Evolutionary conservation across 1,139 yeast species (phyloP).

Genomic region (Tardiomyces digboiensis): DNA sequence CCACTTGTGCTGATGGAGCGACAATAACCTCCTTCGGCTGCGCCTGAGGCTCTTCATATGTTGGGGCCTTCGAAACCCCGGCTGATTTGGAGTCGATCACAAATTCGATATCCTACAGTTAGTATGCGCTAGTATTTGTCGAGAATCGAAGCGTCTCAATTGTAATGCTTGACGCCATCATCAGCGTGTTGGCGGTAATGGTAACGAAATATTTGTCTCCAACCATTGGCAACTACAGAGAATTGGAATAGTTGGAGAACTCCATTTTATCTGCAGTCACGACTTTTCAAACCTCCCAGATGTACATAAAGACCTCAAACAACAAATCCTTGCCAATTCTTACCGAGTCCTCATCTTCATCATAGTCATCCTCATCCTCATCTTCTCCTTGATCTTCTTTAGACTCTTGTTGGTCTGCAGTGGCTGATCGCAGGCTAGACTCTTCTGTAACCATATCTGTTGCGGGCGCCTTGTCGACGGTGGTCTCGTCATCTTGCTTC

Average conservation of each 20-base stretch:
- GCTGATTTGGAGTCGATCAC: neutral
- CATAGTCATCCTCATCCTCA: constrained; percentile 19
- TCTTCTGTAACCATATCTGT: no score
- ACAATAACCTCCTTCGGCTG: constrained; percentile 11
- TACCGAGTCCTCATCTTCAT: constrained; percentile 24
- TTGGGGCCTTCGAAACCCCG: neutral
- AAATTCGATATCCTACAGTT: neutral
- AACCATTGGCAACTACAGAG: no score
- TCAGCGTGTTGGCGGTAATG: no score
- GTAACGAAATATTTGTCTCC: no score
- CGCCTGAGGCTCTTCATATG: constrained; percentile 4
- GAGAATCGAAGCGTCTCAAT: no score
- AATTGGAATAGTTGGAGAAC: no score
- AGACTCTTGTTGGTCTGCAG: neutral
- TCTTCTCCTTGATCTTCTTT: constrained; percentile 13
- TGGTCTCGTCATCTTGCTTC: constrained; percentile 13
- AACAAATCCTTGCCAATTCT: constrained; percentile 35
- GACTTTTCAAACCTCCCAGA: no score
- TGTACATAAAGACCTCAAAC: constrained; percentile 30
- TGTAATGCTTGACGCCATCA: no score
- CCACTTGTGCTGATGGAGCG: constrained; percentile 12
- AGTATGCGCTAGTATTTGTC: no score
- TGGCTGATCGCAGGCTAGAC: no score
- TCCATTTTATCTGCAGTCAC: no score
- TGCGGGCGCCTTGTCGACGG: constrained; percentile 6